Base-by-base conservation (phyloP, 106 monocot species). In the Alisma plantagoaquatica region DNA sequence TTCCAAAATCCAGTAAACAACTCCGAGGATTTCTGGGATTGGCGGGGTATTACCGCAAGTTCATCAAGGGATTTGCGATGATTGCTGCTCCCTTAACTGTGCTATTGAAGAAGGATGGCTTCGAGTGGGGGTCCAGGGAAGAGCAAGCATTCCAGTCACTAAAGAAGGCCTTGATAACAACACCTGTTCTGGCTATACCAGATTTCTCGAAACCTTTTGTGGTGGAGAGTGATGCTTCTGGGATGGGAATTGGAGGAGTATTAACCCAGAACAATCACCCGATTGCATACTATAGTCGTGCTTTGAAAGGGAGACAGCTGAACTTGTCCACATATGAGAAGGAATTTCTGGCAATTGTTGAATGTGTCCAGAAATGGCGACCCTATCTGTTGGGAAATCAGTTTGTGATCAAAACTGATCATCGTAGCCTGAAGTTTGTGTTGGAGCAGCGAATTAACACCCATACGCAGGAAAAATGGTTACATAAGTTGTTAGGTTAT, bases 331-430 rank as follows among this genome's bases (percentile, higher is more conserved):
- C 43, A 8, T 64, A 54, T 54, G 53, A 43, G 10, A 22, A 27
- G 27, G 64, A 64, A 19, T 18, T 64, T 4, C 6, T 43, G 16
- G 64, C 53, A 9, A 28, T 54, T 9, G 2, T 54, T 1, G 4
- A 12, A 4, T 41, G 20, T 15, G 28, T 54, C 12, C 38, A 31
- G 15, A 42, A 45, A 6, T 64, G 53, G 53, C 15, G 43, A 29
- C 43, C 32, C 3, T 54, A 54, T 21, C 20, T 64, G 24, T 19
- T 43, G 8, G 64, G 64, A 1, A 24, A 23, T 1, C 10, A 22
- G 10, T 64, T 64, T 30, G 31, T 30, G 1, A 54, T 54, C 16
- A 7, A 10, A 10, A 64, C 54, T 2, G 64, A 64, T 35, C 64
- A 64, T 14, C 16, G 29, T 26, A 14, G 32, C 9, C 14, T 63